Evolutionary conservation across 495 filamentous ascomycete species (phyloP).

Genomic region (Polyplosphaeria fusca): DNA sequence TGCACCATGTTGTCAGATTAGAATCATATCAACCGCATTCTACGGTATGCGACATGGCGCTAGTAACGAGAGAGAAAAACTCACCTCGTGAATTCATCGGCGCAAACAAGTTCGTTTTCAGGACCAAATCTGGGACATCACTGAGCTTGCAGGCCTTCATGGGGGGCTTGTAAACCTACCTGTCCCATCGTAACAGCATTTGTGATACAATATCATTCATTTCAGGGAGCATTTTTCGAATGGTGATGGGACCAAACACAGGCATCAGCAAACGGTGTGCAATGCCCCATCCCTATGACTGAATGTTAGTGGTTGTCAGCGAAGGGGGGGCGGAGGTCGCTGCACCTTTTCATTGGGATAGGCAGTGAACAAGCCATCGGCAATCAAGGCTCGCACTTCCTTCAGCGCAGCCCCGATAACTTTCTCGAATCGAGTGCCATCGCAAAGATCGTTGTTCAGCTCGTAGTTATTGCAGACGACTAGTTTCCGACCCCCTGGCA

Average conservation of each 20-base stretch:
- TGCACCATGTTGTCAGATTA: too few species aligned
- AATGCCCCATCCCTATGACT: conserved; percentile 58
- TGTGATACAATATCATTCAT: conserved; percentile 71
- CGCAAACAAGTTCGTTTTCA: too few species aligned
- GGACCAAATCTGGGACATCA: too few species aligned
- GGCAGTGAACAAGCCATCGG: conserved; percentile 71
- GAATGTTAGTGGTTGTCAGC: background rate
- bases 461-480: conserved; percentile 53
- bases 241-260: conserved; percentile 64
- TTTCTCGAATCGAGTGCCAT: conserved; percentile 65
- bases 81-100: too few species aligned
- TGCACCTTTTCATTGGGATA: conserved; percentile 53
- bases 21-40: too few species aligned
- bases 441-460: conserved; percentile 61
- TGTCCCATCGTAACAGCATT: conserved; percentile 68
- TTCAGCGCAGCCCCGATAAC: conserved; percentile 45
- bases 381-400: conserved; percentile 56
- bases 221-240: conserved; percentile 65
- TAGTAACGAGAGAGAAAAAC: too few species aligned
- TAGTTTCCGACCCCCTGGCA: conserved; percentile 5
- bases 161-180: too few species aligned
- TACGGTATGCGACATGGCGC: too few species aligned
- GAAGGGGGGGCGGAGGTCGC: too few species aligned
- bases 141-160: too few species aligned
- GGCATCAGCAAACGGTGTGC: conserved; percentile 66